Percentiles rank a stretch among this genome's conserved stretches.
Conservation (phyloP, 495 filamentous ascomycete species). For the Aeminium ludgeri region DNA sequence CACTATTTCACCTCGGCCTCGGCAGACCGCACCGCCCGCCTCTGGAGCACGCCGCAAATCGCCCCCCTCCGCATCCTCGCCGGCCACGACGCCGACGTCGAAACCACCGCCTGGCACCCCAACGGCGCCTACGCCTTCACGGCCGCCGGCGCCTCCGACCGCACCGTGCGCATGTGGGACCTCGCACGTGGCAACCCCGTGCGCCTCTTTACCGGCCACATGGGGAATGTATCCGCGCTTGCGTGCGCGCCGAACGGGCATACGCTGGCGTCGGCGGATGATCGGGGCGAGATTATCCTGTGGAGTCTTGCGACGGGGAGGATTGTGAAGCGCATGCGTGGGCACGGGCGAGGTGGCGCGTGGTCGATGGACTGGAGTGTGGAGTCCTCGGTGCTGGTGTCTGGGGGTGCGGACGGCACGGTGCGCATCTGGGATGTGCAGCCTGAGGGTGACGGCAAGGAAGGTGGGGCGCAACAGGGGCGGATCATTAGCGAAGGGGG, state of each 20-base stretch:
- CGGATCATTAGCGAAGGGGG: slow-evolving; percentile 42
- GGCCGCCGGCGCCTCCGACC: slow-evolving; percentile 51
- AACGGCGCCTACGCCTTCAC: slow-evolving; percentile 89
- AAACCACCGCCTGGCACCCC: slow-evolving; percentile 73
- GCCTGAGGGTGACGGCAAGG: no score
- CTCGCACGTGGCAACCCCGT: slow-evolving; percentile 68
- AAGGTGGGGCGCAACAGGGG: slow-evolving; percentile 28
- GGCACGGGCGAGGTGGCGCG: slow-evolving; percentile 84
- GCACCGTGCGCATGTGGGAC: slow-evolving; percentile 94
- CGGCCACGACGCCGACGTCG: slow-evolving; percentile 80
- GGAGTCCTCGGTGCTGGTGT: slow-evolving; percentile 74
- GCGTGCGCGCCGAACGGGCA: slow-evolving; percentile 76
- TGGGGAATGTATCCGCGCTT: slow-evolving; percentile 63
- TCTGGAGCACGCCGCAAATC: slow-evolving; percentile 84
- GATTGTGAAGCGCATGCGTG: slow-evolving; percentile 77
- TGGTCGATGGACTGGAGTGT: slow-evolving; percentile 83
- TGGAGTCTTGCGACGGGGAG: slow-evolving; percentile 81
- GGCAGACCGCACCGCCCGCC: slow-evolving; percentile 72
- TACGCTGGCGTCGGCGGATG: slow-evolving; percentile 72
- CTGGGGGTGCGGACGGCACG: slow-evolving; percentile 79
- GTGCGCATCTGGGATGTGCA: slow-evolving; percentile 74
- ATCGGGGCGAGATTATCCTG: slow-evolving; percentile 67
- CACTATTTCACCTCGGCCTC: slow-evolving; percentile 86
- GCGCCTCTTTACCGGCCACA: slow-evolving; percentile 82
- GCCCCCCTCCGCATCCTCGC: slow-evolving; percentile 76